These are phyloP conservation scores for Phytophthora sp. DNA, from an alignment of 352 stramenopile species.

Conservation along the genomic window DNA sequence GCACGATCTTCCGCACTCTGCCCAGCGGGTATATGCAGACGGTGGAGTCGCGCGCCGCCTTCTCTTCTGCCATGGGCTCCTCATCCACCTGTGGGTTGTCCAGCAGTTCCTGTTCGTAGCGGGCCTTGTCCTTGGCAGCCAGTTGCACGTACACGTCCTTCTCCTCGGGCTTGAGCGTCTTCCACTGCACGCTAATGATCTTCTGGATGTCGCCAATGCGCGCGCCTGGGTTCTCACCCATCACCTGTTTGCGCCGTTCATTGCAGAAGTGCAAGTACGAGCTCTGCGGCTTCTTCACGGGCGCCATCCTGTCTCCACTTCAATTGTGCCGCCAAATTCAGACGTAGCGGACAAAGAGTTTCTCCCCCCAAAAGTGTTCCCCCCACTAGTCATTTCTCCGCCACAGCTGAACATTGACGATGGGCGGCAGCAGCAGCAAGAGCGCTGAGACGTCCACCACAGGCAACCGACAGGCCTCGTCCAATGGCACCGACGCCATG, in stretches of 20 bases:
- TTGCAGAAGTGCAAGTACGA: conserved; percentile 89
- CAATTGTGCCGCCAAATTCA: conserved; percentile 17
- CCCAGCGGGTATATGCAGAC: conserved; percentile 67
- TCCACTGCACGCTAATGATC: conserved; percentile 91
- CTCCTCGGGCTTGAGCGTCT: conserved; percentile 78
- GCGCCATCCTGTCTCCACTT: conserved; percentile 40
- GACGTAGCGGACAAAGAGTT: conserved; percentile 4
- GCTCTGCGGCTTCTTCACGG: conserved; percentile 86
- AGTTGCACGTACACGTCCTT: conserved; percentile 90
- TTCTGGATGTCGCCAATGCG: conserved; percentile 86
- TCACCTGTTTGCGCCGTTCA: conserved; percentile 73
- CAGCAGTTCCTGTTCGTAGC: conserved; percentile 77
- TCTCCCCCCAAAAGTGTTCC: conserved; percentile 4
- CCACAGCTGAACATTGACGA: conserved; percentile 36
- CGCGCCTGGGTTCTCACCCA: conserved; percentile 60
- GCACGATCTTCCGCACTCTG: conserved; percentile 93
- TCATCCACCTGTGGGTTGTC: conserved; percentile 69
- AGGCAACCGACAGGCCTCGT: conserved; percentile 12
- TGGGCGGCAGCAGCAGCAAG: conserved; percentile 73
- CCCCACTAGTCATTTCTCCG: conserved; percentile 12
- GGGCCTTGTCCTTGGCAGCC: conserved; percentile 87
- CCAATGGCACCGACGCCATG: conserved; percentile 16
- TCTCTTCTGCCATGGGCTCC: conserved; percentile 50
- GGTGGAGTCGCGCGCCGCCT: conserved; percentile 32
- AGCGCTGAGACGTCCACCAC: conserved; percentile 36